These are phyloP conservation scores for Aspergillus brunneoviolaceus DNA, from an alignment of 2,329 filamentous ascomycete species.

Conservation along the genomic window DNA sequence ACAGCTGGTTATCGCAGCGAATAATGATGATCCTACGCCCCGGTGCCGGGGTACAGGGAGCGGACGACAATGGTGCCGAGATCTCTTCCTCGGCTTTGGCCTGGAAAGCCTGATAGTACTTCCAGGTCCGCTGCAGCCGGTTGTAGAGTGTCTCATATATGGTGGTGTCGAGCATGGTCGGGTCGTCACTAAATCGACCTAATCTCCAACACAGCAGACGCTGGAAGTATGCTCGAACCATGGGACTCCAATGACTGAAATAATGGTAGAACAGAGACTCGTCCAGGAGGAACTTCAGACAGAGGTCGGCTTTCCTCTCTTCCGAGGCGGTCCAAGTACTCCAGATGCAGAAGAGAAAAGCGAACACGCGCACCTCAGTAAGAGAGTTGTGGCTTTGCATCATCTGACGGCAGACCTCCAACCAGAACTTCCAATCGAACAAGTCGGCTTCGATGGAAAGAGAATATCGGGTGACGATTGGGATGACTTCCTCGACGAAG, in stretches of 20 bases:
- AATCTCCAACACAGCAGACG: conserved; percentile 86
- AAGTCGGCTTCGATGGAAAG: conserved; percentile 47
- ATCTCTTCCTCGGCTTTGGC: conserved; percentile 61
- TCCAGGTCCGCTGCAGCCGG: conserved; percentile 71
- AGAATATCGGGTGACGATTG: conserved; percentile 63
- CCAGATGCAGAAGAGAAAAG: conserved; percentile 81
- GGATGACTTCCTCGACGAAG: conserved; percentile 78
- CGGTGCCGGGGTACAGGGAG: conserved; percentile 80
- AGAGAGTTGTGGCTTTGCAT: conserved; percentile 82
- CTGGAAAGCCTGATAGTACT: conserved; percentile 74
- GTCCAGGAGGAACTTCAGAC: conserved; percentile 71
- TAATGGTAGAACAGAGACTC: conserved; percentile 74
- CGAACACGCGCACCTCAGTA: conserved; percentile 80
- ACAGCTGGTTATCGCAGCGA: conserved; percentile 68
- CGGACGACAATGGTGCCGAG: conserved; percentile 66
- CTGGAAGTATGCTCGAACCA: conserved; percentile 92
- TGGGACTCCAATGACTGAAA: conserved; percentile 93
- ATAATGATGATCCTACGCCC: conserved; percentile 86
- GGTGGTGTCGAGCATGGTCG: conserved; percentile 65
- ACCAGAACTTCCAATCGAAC: conserved; percentile 74
- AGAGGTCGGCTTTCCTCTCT: conserved; percentile 67
- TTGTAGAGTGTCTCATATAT: conserved; percentile 68
- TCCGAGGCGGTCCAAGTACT: conserved; percentile 66
- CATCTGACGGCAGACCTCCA: conserved; percentile 75
- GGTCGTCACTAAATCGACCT: conserved; percentile 69